phyloP scores from a whole-genome alignment of 2,329 filamentous ascomycete genomes.

The Nothomitra cinnamomea region DNA sequence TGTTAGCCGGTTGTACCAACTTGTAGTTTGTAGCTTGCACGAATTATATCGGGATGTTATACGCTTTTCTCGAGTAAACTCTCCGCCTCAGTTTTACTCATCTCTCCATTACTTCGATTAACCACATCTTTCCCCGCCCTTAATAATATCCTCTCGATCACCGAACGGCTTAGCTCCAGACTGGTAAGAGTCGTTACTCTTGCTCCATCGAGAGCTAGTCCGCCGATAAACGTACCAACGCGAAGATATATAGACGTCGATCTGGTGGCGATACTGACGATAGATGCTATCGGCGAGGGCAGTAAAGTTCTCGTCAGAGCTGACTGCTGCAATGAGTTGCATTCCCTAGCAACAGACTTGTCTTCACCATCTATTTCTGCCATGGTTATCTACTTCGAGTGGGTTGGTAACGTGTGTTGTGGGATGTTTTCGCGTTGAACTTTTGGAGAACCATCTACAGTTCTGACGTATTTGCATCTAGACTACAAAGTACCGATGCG shows the following conservation, averaged over 20 bases:
- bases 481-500: too few species aligned
- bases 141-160: constrained; percentile 37
- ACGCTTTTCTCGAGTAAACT: constrained; percentile 28
- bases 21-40: constrained; percentile 7
- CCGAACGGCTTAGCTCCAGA: constrained; percentile 36
- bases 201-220: constrained; percentile 21
- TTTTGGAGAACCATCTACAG: neutral
- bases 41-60: constrained; percentile 12
- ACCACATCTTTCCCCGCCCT: constrained; percentile 34
- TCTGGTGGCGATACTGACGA: constrained; percentile 31
- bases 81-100: constrained; percentile 25
- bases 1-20: constrained; percentile 11
- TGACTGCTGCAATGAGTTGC: constrained; percentile 3
- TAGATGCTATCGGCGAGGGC: constrained; percentile 38
- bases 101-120: constrained; percentile 24
- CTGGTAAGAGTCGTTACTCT: constrained; percentile 30
- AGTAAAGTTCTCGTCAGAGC: constrained; percentile 33
- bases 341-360: neutral
- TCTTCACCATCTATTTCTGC: neutral
- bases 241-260: constrained; percentile 27
- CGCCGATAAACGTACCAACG: constrained; percentile 22
- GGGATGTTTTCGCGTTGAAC: neutral
- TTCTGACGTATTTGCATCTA: neutral
- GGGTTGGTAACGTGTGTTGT: neutral
- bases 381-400: neutral